Evolutionary conservation across 2,329 filamentous ascomycete genomes (phyloP).

Genomic region (Colletotrichum aenigma): DNA sequence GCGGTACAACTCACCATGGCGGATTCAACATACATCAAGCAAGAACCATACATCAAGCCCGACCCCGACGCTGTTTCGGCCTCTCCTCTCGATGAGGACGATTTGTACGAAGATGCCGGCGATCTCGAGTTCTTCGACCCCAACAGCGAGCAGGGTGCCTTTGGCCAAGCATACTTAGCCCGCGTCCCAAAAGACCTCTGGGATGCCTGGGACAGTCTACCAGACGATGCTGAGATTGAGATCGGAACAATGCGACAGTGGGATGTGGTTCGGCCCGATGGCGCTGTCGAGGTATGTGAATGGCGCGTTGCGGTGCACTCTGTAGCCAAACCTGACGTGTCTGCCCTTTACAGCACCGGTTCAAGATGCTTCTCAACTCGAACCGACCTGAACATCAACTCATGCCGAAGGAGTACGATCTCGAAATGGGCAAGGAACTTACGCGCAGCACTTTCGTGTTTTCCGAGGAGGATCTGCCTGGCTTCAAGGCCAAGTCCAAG

Average conservation of each 20-base stretch:
- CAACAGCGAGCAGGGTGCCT: slow-evolving; percentile 26
- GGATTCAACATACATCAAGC: slow-evolving; percentile 27
- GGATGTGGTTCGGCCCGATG: slow-evolving; percentile 57
- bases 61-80: slow-evolving; percentile 47
- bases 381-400: slow-evolving; percentile 70
- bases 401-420: slow-evolving; percentile 87
- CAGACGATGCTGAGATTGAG: slow-evolving; percentile 82
- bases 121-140: slow-evolving; percentile 62
- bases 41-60: slow-evolving; percentile 47
- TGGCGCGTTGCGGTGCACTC: not conserved
- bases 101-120: slow-evolving; percentile 67
- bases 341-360: slow-evolving; percentile 37
- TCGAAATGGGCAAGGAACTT: slow-evolving; percentile 64
- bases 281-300: slow-evolving; percentile 39
- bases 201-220: slow-evolving; percentile 77
- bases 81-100: slow-evolving; percentile 64
- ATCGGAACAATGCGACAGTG: slow-evolving; percentile 75
- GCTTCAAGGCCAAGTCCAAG: slow-evolving; percentile 67
- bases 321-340: not conserved
- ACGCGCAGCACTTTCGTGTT: slow-evolving; percentile 82
- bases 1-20: slow-evolving; percentile 6
- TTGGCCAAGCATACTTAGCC: slow-evolving; percentile 63
- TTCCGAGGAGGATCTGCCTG: slow-evolving; percentile 78
- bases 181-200: slow-evolving; percentile 82
- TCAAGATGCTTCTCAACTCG: slow-evolving; percentile 71